Evolutionary conservation across 1,139 yeast species (phyloP).

Genomic region (Yamadazyma friedrichii): DNA sequence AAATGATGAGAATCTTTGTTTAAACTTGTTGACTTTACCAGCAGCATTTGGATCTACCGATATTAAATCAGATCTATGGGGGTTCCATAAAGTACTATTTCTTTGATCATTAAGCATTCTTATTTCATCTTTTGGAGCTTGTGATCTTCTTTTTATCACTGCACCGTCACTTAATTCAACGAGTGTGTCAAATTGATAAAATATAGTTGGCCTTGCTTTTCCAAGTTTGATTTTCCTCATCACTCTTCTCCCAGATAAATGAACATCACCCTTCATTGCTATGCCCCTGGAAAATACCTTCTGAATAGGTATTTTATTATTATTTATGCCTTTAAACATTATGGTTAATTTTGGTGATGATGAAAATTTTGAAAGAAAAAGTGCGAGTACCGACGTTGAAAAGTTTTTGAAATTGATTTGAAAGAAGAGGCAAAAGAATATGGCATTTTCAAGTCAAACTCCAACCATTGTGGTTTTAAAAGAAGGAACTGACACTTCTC

Average conservation of each 20-base stretch:
- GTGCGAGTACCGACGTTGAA: slow-evolving; percentile 12
- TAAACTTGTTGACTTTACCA: slow-evolving; percentile 84
- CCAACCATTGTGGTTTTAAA: slow-evolving; percentile 96
- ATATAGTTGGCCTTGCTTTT: slow-evolving; percentile 88
- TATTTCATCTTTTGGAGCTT: slow-evolving; percentile 83
- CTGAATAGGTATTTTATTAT: background rate
- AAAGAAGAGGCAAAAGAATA: slow-evolving; percentile 3
- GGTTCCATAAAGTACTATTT: slow-evolving; percentile 84
- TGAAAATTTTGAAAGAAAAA: slow-evolving; percentile 9
- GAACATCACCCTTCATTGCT: slow-evolving; percentile 37
- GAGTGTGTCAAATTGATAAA: slow-evolving; percentile 80
- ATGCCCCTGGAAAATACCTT: slow-evolving; percentile 22
- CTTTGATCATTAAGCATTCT: slow-evolving; percentile 88
- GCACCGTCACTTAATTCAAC: slow-evolving; percentile 94
- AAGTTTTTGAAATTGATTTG: slow-evolving; percentile 6
- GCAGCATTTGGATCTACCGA: slow-evolving; percentile 78
- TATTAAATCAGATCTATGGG: slow-evolving; percentile 73
- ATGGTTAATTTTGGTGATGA: background rate
- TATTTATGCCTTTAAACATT: slow-evolving; percentile 6
- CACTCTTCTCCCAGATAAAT: slow-evolving; percentile 51
- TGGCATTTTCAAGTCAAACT: slow-evolving; percentile 90
- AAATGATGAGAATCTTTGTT: slow-evolving; percentile 66
- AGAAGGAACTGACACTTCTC: slow-evolving; percentile 97
- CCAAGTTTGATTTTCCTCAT: slow-evolving; percentile 62
- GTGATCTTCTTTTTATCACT: slow-evolving; percentile 77